Percentiles rank a stretch among this genome's conserved stretches.
phyloP scores from a whole-genome alignment of 768 basidiomycete species.

The Suillus discolor region DNA sequence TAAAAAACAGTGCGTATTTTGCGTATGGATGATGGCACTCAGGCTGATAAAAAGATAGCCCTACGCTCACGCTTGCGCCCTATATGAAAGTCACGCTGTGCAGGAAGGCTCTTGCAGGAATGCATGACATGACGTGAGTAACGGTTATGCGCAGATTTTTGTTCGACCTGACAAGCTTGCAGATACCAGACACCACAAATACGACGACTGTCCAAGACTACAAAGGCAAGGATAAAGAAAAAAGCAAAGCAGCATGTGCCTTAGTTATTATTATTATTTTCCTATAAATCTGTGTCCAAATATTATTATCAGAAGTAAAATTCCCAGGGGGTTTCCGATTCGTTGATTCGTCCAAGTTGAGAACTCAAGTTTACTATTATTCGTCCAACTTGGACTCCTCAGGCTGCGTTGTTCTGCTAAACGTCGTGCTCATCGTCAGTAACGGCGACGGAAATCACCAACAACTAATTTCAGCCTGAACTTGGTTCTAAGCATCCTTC shows the following conservation, averaged over 20 bases:
- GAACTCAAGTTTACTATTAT: constrained; percentile 7
- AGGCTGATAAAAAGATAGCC: constrained; percentile 35
- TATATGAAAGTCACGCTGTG: constrained; percentile 75
- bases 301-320: constrained; percentile 15
- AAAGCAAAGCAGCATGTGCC: constrained; percentile 32
- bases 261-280: constrained; percentile 16
- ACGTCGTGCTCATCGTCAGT: constrained; percentile 3
- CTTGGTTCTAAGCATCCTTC: neutral
- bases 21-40: constrained; percentile 3
- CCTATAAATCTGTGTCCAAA: constrained; percentile 26
- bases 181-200: constrained; percentile 60
- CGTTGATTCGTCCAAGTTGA: constrained; percentile 6
- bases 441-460: neutral
- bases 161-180: constrained; percentile 15
- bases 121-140: constrained; percentile 54
- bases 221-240: constrained; percentile 56
- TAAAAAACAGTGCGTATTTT: constrained; percentile 55
- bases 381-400: neutral
- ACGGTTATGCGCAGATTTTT: neutral
- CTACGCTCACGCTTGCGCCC: constrained; percentile 57
- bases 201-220: constrained; percentile 59
- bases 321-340: constrained; percentile 13
- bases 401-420: neutral
- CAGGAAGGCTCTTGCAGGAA: constrained; percentile 41
- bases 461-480: constrained; percentile 1